These are phyloP conservation scores for Picea sitchensis DNA, from an alignment of 75 land plant genomes.

Conservation along the genomic window DNA sequence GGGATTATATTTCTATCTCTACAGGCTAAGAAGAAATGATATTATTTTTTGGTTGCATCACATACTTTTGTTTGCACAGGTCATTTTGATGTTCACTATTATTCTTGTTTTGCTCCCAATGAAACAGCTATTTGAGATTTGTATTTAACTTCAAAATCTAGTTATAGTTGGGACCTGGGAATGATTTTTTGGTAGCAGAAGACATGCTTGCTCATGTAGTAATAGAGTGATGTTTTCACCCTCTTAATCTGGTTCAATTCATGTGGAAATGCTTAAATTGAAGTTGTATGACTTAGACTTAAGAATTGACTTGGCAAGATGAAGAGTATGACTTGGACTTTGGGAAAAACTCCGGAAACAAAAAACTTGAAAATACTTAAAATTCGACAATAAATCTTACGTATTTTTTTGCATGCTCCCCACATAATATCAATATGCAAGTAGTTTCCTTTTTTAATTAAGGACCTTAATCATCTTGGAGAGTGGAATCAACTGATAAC, in stretches of 20 bases:
- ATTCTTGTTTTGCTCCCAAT: not conserved
- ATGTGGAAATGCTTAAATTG: not conserved
- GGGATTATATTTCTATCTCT: not conserved
- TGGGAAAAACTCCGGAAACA: too few relatives aligned
- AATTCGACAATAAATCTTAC: too few relatives aligned
- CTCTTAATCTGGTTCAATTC: not conserved
- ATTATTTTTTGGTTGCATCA: not conserved
- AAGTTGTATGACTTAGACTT: too few relatives aligned
- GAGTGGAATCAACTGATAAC: too few relatives aligned
- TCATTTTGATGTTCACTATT: not conserved
- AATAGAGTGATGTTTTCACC: not conserved
- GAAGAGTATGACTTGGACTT: too few relatives aligned
- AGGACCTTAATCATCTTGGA: too few relatives aligned
- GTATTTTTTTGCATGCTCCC: too few relatives aligned
- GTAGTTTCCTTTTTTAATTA: too few relatives aligned
- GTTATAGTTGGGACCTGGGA: not conserved
- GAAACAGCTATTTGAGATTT: not conserved
- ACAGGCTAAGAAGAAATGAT: not conserved
- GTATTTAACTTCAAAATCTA: too few relatives aligned
- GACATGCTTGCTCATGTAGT: not conserved
- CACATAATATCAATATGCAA: too few relatives aligned
- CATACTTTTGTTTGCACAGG: not conserved
- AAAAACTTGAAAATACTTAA: too few relatives aligned
- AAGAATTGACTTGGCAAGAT: too few relatives aligned
- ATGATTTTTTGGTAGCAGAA: not conserved